Evolutionary conservation across 2,329 filamentous ascomycete species (phyloP), one percentile per base, ranked within the genome.

Genomic region (Aspergillus thermomutatus): DNA sequence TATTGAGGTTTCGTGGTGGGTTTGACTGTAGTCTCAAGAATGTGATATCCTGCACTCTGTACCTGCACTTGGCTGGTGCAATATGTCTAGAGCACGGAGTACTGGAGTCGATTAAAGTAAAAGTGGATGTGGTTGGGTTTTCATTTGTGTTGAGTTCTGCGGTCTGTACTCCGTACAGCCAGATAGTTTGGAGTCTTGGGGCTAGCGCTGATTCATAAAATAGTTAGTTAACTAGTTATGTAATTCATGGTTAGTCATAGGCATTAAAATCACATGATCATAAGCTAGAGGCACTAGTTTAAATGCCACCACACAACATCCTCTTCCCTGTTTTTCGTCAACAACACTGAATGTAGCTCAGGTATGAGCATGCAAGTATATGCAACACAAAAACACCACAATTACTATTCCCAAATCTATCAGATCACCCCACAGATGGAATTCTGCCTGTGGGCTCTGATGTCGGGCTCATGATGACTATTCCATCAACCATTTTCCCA

Each of bases 401-500:
- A 37, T 5, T 17, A 37, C 17, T 37, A 14, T 37, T 37, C 17
- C 31, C 31, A 7, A 14, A 17, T 17, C 5, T 37, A 37, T 34
- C 31, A 37, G 11, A 37, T 37, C 14, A 17, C 17, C 5, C 3
- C 14, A 17, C 31, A 17, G 31, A 37, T 37, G 31, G 5, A 37
- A 14, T 37, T 7, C 31, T 37, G 31, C 31, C 14, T 17, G 14
- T 37, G 31, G 17, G 31, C 31, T 37, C 14, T 46, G 25, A 46
- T 46, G 43, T 46, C 43, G 14, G 11, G 43, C 21, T 23, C 31
- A 7, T 37, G 21, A 23, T 19, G 11, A 3, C 9, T 46, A 26
- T 26, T 46, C 43, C n/a, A 23, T 45, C 41, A 10, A 10, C 19
- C 10, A 3, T 23, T 49, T 45, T 57, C 56, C 55, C 52, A 54